phyloP scores from a whole-genome alignment of 331 rosid species.

The Cucumis variabilis region DNA sequence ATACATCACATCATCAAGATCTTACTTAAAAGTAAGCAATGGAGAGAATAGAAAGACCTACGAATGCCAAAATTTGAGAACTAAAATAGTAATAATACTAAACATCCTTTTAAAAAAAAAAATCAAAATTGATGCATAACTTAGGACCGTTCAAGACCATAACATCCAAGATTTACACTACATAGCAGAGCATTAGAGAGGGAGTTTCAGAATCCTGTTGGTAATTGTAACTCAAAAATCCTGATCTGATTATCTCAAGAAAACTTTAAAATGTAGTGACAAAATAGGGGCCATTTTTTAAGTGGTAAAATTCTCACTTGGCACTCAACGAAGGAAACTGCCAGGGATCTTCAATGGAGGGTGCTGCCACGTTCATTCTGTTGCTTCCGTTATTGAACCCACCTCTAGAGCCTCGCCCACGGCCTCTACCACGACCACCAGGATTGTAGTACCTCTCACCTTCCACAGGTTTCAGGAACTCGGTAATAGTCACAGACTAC shows the following conservation, averaged over 20 bases:
- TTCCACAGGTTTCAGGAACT: slow-evolving; percentile 69
- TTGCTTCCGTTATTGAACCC: slow-evolving; percentile 48
- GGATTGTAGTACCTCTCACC: slow-evolving; percentile 54
- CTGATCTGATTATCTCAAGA: slow-evolving; percentile 25
- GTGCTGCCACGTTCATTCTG: slow-evolving; percentile 45
- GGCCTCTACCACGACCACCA: slow-evolving; percentile 66
- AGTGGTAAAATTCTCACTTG: slow-evolving; percentile 50
- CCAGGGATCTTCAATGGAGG: slow-evolving; percentile 59
- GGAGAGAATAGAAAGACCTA: not conserved
- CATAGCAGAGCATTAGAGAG: slow-evolving; percentile 17
- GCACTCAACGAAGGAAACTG: slow-evolving; percentile 69
- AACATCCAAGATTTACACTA: slow-evolving; percentile 59
- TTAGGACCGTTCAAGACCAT: slow-evolving; percentile 43
- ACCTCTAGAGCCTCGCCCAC: slow-evolving; percentile 67
- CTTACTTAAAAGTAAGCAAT: not conserved
- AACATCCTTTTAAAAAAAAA: slow-evolving; percentile 29
- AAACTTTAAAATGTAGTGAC: slow-evolving; percentile 20
- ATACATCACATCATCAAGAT: not conserved
- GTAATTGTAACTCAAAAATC: slow-evolving; percentile 42
- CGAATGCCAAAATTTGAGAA: not conserved
- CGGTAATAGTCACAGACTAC: slow-evolving; percentile 67
- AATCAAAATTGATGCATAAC: slow-evolving; percentile 66
- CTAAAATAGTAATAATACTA: slow-evolving; percentile 13
- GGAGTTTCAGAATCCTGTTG: slow-evolving; percentile 31
- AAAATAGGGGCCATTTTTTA: slow-evolving; percentile 3